Base-by-base conservation (phyloP, 2,329 filamentous ascomycete species). In the Colletotrichum liriopes region DNA sequence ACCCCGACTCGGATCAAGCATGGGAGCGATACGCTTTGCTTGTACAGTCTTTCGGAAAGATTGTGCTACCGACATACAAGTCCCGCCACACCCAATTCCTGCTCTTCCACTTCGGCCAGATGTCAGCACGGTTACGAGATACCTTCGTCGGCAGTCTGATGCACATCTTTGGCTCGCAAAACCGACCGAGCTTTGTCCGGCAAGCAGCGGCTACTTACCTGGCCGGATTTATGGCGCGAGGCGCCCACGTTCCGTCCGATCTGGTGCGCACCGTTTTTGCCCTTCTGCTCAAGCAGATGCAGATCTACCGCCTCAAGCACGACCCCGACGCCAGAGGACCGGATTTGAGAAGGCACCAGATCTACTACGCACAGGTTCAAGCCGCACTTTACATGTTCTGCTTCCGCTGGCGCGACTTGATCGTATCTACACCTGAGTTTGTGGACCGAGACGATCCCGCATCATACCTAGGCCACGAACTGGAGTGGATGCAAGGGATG, bases 21-120 rank as follows among this genome's bases (percentile, higher is more conserved):
- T 90, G 93, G 74, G 90, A 92, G 67, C 90, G 91, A 61, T 94
- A 97, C 76, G 92, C 94, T 65, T 91, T 94, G 67, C 87, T 99
- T 49, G 87, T 98, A 37, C 90, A 92, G 60, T 95, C 97, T 79
- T 99, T 99, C 78, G 90, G 92, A 73, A 93, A 90, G 79, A 94
- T 95, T 78, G 94, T 99, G 71, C 88, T 99, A 39, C 95, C 95
- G 4, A 97, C 95, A 18, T 95, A 96, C 80, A 94, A 94, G 76
- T 97, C 95, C 32, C 92, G 96, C 43, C 96, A 98, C 81, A 95
- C 95, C 0, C 96, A 99, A 78, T 99, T 98, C 77, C 89, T 99
- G 59, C 88, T 98, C 62, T 99, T 99, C 83, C 96, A 98, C 82
- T 98, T 97, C 80, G 93, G 94, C 20, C 96, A 99, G 81, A 90